Evolutionary conservation across 768 basidiomycete genomes (phyloP), one percentile per base, ranked within the genome.

Genomic region (Tulasnella calospora): DNA sequence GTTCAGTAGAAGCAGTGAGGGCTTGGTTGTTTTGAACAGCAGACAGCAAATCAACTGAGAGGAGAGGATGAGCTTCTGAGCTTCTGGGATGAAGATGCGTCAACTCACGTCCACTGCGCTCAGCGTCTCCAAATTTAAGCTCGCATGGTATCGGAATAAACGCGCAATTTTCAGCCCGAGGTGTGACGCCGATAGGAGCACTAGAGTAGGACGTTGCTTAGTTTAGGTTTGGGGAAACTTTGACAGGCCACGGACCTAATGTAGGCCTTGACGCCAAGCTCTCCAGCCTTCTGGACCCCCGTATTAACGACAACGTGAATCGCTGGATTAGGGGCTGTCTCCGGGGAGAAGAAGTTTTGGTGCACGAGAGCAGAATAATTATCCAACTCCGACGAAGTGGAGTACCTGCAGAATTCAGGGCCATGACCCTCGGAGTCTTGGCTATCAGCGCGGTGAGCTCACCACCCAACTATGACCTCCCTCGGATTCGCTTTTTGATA

Each of bases 391-490:
- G 94, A 92, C 79, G 94, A 94, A 1, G 97, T 98, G 33, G 95
- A 95, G 85, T 95, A 96, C 95, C 95, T 95, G 82, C 21, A 36
- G 69, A 35, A 40, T 78, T 47, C n/a, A 51, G 69, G 70, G 78
- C 77, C 47, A 76, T 21, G 19, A 30, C 71, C 41, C 17, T 13
- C 15, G 51, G 21, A 76, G 44, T 13, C 17, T 36, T 46, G 9
- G 15, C 71, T 30, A 15, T 13, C 30, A 41, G 41, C 40, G 27
- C 51, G 51, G 55, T n/a, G 17, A 7, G 87, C 91, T 80, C 82
- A 98, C 97, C 97, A 99, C 81, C 97, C 97, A 57, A 99, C 95
- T 81, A 98, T 95, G 73, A 91, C 90, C 84, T 97, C 95, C 83
- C 91, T 92, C 38, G 93, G 91, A 83, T 90, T 92, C 72, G 91